Conservation (phyloP, 1,139 yeast genomes). For the Geotrichum citri-aurantii region DNA sequence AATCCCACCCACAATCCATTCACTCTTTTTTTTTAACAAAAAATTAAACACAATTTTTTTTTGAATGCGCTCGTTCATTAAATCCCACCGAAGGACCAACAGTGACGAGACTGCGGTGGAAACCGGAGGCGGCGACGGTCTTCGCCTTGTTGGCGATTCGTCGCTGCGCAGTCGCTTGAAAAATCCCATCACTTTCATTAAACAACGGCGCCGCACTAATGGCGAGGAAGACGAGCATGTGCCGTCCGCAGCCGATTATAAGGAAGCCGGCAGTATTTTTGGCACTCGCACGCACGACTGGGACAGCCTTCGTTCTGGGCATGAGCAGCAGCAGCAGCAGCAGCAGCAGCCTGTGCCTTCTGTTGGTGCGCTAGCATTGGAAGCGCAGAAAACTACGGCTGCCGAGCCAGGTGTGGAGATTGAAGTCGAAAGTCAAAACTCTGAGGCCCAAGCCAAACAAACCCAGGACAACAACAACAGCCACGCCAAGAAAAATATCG, state of each 20-base stretch:
- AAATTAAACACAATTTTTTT: no score
- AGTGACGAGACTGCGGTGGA: not conserved
- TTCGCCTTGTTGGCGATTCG: not conserved
- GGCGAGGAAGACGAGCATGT: constrained; percentile 6
- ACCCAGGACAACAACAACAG: not conserved
- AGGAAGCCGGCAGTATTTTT: constrained; percentile 33
- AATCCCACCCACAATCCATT: not conserved
- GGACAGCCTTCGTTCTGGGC: constrained; percentile 21
- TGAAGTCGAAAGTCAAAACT: not conserved
- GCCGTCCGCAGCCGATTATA: constrained; percentile 19
- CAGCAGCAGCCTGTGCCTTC: no score
- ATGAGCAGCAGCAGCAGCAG: no score
- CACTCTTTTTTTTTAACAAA: not conserved
- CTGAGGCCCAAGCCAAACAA: not conserved
- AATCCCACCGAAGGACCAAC: constrained; percentile 23
- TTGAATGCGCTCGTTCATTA: constrained; percentile 28
- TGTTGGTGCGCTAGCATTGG: no score
- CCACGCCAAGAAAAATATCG: not conserved
- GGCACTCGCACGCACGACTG: constrained; percentile 36
- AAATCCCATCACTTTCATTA: constrained; percentile 28
- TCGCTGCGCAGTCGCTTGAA: not conserved
- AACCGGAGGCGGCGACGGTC: no score
- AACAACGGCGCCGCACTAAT: constrained; percentile 11
- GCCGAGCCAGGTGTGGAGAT: not conserved
- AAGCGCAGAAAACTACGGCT: not conserved